Evolutionary conservation across 1,284 basidiomycete species (phyloP), one percentile per base, ranked within the genome.

Genomic region (Pyrrhoderma lamaoense): DNA sequence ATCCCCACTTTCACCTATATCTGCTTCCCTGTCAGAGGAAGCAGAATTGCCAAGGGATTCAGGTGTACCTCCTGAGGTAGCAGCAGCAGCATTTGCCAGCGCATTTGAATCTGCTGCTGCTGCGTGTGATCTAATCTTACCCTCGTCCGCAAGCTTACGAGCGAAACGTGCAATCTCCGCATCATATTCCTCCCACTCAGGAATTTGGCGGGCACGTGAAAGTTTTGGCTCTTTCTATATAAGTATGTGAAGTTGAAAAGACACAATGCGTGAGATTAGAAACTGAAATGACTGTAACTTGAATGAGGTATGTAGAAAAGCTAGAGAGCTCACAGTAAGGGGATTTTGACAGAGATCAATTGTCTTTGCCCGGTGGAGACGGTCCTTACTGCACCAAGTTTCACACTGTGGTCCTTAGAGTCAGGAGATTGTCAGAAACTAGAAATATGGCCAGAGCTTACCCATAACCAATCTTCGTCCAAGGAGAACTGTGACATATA

Each of bases 161-260:
- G 85, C 80, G 58, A 94, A 89, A 23, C 67, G 71, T 5, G 87
- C 79, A 52, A 90, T 89, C 65, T 90, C 85, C 3, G 66, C 59
- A 60, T 98, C 95, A 62, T 97, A 97, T 42, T 77, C 77, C 55
- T 94, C 93, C 96, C 95, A 99, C 67, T 99, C 95, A 0, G 95
- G 94, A 49, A 99, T 97, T 61, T 94, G 84, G 36, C 94, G 80
- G 1, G 95, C 96, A 31, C 95, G 79, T 8, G 85, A 79, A 8
- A 99, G 75, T 67, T 99, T 99, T 2, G 94, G 94, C 65, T 98
- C 94, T 82, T 96, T 95, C 86, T 93, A 66, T 59, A 27, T 8
- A 52, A 51, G 8, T 23, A 39, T 13, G 25, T n/a, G 27, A 47
- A 44, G 23, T 14, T 31, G 51, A 7, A 34, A n/a, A n/a, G n/a